These are phyloP conservation scores for Skeletonema tropicum DNA, from an alignment of 108 stramenopile genomes.

Conservation along the genomic window DNA sequence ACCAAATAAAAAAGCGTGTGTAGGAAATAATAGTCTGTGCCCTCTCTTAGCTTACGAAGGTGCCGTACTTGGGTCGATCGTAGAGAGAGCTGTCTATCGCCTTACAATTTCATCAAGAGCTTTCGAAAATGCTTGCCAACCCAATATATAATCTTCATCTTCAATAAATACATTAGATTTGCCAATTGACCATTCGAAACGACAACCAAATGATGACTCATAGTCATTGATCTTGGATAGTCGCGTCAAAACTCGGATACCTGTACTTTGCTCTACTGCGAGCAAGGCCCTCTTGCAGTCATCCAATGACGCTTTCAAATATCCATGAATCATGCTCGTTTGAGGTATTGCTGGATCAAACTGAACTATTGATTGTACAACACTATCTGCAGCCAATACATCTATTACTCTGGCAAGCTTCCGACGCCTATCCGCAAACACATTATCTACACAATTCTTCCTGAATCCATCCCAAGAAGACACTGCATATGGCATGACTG, in stretches of 20 bases:
- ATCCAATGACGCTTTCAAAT: conserved; percentile 39
- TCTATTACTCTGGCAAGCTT: conserved; percentile 50
- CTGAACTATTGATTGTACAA: conserved; percentile 29
- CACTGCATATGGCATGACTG: conserved; percentile 70
- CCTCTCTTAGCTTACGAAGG: no score
- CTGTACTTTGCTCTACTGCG: conserved; percentile 25
- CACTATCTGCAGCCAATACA: conserved; percentile 19
- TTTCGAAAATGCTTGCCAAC: conserved; percentile 51
- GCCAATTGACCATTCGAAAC: conserved; percentile 76
- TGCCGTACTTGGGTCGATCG: no score
- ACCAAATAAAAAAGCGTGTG: no score
- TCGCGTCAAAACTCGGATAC: conserved; percentile 51
- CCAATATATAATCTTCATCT: conserved; percentile 48
- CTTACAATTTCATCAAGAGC: background rate
- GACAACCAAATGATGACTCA: conserved; percentile 45
- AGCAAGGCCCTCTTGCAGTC: conserved; percentile 41
- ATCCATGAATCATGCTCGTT: conserved; percentile 76
- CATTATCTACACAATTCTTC: conserved; percentile 37
- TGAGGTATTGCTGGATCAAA: conserved; percentile 74
- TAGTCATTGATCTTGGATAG: conserved; percentile 23
- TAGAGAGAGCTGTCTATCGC: background rate
- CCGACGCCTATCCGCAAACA: conserved; percentile 55
- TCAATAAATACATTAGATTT: conserved; percentile 58
- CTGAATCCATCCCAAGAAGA: conserved; percentile 67
- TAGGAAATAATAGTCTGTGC: no score